Base-by-base conservation (phyloP, 2,329 filamentous ascomycete genomes). In the Epichloe gansuensis region DNA sequence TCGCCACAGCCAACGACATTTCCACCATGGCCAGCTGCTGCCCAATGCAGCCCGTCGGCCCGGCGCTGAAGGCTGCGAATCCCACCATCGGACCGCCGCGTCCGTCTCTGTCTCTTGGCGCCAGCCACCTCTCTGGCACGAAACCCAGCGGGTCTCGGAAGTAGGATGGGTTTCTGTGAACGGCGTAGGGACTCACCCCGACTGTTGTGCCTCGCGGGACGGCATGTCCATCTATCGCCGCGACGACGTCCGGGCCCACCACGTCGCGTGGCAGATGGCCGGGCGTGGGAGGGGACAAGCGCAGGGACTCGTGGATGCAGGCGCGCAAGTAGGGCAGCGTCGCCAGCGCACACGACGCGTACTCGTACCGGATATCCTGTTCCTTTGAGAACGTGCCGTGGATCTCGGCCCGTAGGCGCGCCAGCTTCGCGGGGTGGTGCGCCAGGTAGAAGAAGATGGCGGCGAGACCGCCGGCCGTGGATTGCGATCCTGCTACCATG, bases 301-400 rank as follows among this genome's bases (percentile, higher is more conserved):
- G 57, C 3, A 64, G 48, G 0, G 52, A 56, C 31, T 64, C 62
- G 2, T 62, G 51, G 12, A 64, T 60, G 1, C 59, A 57, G 0
- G 62, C 61, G 2, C 56, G 55, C 9, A 64, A 56, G 12, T 64
- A 64, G 6, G 50, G 46, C 4, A 52, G 41, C 15, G n/a, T 49
- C 52, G 46, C 61, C 60, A 3, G 37, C 37, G 23, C 25, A 8
- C 13, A 28, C 11, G 17, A 15, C 11, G 8, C 21, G 13, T 35
- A 17, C 17, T 41, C 37, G 35, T 42, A 42, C 12, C 47, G 47
- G 9, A 41, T 41, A 41, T 28, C 35, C 12, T 11, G 15, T 13
- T 41, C 47, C 34, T 6, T 9, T 4, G 25, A 9, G 17, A 60
- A 60, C 1, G 47, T 34, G 21, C 42, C 47, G 9, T 23, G 46